Evolutionary conservation across 2,329 filamentous ascomycete species (phyloP), one percentile per base, ranked within the genome.

Genomic region (Furcasterigmium furcatum): DNA sequence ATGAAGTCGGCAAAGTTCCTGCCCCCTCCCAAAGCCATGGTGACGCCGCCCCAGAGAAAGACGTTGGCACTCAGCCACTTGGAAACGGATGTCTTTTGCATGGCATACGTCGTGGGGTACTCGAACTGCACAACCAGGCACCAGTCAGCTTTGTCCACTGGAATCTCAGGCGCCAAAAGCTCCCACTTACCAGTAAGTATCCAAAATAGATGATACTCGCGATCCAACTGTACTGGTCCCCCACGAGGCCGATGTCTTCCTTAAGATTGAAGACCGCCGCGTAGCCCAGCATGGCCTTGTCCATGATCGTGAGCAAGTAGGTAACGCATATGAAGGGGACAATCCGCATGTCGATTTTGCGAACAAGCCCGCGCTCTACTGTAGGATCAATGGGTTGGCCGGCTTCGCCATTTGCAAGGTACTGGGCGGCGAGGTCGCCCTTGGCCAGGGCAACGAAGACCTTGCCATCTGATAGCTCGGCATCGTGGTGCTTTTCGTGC

Each of bases 191-290:
- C n/a, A n/a, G n/a, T n/a, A 66, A 58, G 61, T 61, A 65, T 14
- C 64, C 63, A 25, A 66, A 65, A 50, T 66, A 65, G 52, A 66
- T 66, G 43, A 52, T 54, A 36, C 61, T 61, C 5, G 63, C 63
- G 6, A 66, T 57, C 64, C 63, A 66, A 0, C 67, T 77, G 54
- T 85, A 85, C 50, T 84, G 66, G 1, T 73, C 71, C 2, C 79
- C 79, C 18, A 71, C 65, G 2, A 85, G 67, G 12, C 73, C 52
- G 8, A 85, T 67, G 49, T 82, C 80, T 2, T 82, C 71, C 19
- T 72, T 68, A 48, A 87, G 77, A 2, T 80, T 80, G 48, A 85
- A 84, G 43, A 86, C 80, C 18, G 82, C 81, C 1, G 83, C 82
- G 52, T 84, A 85, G 1, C 73, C 79, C 46, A 51, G 14, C 6